Evolutionary conservation across 495 filamentous ascomycete genomes (phyloP).

Genomic region (Neurospora sp.): DNA sequence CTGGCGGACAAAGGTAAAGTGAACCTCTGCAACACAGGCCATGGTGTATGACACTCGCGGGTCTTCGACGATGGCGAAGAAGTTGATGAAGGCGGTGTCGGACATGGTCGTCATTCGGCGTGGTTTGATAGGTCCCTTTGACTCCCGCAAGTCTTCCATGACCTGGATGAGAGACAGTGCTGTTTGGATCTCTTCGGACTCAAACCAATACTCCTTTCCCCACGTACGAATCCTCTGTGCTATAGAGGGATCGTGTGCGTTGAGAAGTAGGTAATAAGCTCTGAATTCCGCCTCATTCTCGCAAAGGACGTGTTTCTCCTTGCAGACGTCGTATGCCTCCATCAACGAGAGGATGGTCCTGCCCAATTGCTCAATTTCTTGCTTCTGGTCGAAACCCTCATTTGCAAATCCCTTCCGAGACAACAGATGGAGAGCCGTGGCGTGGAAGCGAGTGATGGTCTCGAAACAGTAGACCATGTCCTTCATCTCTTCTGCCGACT

Average conservation of each 20-base stretch:
- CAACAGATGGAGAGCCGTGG: constrained; percentile 75
- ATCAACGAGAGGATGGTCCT: constrained; percentile 80
- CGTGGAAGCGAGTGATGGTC: constrained; percentile 84
- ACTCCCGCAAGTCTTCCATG: constrained; percentile 22
- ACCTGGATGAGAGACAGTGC: constrained; percentile 28
- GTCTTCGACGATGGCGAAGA: constrained; percentile 66
- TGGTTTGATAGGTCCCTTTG: constrained; percentile 29
- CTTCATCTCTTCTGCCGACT: constrained; percentile 45
- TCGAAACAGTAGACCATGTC: constrained; percentile 79
- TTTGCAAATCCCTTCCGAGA: constrained; percentile 50
- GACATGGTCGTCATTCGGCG: constrained; percentile 32
- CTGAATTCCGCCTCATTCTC: constrained; percentile 82
- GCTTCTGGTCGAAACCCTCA: constrained; percentile 72
- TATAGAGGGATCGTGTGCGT: constrained; percentile 65
- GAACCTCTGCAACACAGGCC: constrained; percentile 87
- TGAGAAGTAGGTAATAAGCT: constrained; percentile 80
- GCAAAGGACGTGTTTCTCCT: constrained; percentile 32
- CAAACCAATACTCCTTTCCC: constrained; percentile 63
- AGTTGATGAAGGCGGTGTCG: constrained; percentile 55
- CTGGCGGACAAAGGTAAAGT: constrained; percentile 73
- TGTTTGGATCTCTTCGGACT: constrained; percentile 44
- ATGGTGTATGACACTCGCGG: constrained; percentile 73
- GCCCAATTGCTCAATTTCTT: constrained; percentile 87
- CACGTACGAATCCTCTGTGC: constrained; percentile 67
- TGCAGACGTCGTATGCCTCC: constrained; percentile 76